Conservation (phyloP, 306 rosid genomes). For the Parietaria judaica region DNA sequence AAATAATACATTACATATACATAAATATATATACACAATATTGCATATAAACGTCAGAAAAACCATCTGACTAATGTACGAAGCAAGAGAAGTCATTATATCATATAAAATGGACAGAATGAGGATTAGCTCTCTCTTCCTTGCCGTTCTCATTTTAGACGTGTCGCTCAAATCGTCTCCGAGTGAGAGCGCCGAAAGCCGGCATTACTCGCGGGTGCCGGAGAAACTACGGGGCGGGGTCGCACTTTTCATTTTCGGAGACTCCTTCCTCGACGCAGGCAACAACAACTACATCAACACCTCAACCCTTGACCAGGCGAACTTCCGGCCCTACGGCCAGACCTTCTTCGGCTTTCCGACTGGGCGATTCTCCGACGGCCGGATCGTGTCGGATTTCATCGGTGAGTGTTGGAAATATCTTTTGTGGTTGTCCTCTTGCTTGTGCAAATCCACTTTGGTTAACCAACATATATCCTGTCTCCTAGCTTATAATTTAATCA, state of each 20-base stretch:
- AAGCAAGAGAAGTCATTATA: conserved; percentile 1
- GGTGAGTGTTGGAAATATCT: conserved; percentile 36
- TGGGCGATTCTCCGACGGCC: conserved; percentile 87
- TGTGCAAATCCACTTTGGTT: conserved; percentile 24
- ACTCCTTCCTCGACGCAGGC: conserved; percentile 83
- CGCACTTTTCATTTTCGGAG: conserved; percentile 71
- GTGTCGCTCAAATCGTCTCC: conserved; percentile 1
- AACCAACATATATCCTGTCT: conserved; percentile 25
- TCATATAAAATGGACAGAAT: conserved; percentile 19
- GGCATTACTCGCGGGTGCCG: conserved; percentile 12
- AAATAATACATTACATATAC: background rate
- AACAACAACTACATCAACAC: conserved; percentile 96
- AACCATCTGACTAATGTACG: background rate
- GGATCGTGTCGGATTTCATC: conserved; percentile 70
- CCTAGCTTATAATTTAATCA: conserved; percentile 5
- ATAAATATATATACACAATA: background rate
- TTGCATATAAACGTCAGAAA: background rate
- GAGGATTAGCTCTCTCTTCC: conserved; percentile 17
- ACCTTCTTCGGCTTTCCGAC: conserved; percentile 72
- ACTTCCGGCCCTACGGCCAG: conserved; percentile 88
- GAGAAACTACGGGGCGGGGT: conserved; percentile 13
- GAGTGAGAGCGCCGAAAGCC: conserved; percentile 18
- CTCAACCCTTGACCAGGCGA: conserved; percentile 75
- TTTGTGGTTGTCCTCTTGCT: conserved; percentile 14
- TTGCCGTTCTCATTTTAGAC: conserved; percentile 18